Evolutionary conservation across 1,284 basidiomycete species (phyloP).

Genomic region (Megacollybia platyphylla): DNA sequence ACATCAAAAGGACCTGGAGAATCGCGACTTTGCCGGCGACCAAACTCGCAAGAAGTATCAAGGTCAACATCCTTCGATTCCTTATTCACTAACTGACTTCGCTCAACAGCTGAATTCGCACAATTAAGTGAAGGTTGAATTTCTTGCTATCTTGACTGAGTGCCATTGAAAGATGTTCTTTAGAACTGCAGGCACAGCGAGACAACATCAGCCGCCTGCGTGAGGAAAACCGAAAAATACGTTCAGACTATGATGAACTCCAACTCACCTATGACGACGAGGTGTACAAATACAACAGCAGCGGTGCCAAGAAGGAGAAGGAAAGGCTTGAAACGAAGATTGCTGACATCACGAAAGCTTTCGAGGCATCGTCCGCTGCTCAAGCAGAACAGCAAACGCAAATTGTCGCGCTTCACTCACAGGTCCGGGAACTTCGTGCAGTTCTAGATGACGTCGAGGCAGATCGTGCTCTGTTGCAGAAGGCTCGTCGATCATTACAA

Average conservation of each 20-base stretch:
- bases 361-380: slow-evolving; percentile 59
- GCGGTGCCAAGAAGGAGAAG: slow-evolving; percentile 79
- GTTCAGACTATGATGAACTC: slow-evolving; percentile 68
- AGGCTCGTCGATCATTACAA: slow-evolving; percentile 71
- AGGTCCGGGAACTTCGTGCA: slow-evolving; percentile 71
- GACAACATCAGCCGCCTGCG: slow-evolving; percentile 63
- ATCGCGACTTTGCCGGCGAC: slow-evolving; percentile 65
- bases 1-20: slow-evolving; percentile 63
- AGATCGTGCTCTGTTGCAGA: slow-evolving; percentile 67
- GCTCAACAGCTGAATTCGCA: slow-evolving; percentile 48
- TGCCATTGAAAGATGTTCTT: slow-evolving; percentile 3
- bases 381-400: slow-evolving; percentile 76
- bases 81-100: slow-evolving; percentile 5
- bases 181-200: slow-evolving; percentile 66
- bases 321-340: slow-evolving; percentile 79
- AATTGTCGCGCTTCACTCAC: slow-evolving; percentile 71
- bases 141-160: neutral
- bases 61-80: slow-evolving; percentile 24
- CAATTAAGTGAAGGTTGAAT: slow-evolving; percentile 61
- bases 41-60: slow-evolving; percentile 79
- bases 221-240: slow-evolving; percentile 69
- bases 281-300: slow-evolving; percentile 62
- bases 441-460: slow-evolving; percentile 78
- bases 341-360: slow-evolving; percentile 61
- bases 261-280: slow-evolving; percentile 70